A percentile compares a stretch with the other conserved stretches of the same genome.
These are phyloP conservation scores for Sporothrix dimorphospora DNA, from an alignment of 2,329 filamentous ascomycete species.

Conservation along the genomic window DNA sequence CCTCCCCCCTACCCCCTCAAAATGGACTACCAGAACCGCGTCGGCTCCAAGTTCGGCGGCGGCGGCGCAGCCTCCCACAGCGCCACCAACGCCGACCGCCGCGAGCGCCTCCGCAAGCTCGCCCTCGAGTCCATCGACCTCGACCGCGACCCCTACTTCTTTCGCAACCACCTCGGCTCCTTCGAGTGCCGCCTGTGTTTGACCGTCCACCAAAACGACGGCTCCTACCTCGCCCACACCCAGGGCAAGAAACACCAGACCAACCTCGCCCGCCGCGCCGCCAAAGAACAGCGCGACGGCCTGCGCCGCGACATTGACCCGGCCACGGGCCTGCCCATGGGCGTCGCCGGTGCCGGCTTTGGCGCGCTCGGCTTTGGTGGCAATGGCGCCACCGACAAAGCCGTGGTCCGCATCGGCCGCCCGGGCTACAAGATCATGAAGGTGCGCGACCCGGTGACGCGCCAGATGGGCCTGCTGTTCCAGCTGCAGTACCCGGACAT, in stretches of 20 bases:
- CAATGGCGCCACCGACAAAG: conserved; percentile 61
- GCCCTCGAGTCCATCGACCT: conserved; percentile 98
- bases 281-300: conserved; percentile 92
- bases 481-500: conserved; percentile 96
- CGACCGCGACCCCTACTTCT: conserved; percentile 99
- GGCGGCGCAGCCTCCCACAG: conserved; percentile 93
- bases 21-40: conserved; percentile 86
- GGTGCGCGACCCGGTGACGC: conserved; percentile 82
- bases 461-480: conserved; percentile 90
- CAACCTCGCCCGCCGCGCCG: conserved; percentile 91
- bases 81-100: conserved; percentile 93
- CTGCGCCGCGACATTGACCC: conserved; percentile 69
- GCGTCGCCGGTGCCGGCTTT: conserved; percentile 73
- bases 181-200: conserved; percentile 97
- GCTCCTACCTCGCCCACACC: conserved; percentile 96
- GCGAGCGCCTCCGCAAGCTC: conserved; percentile 95
- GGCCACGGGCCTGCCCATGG: conserved; percentile 70
- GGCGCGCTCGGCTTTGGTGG: conserved; percentile 56
- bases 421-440: conserved; percentile 99
- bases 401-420: conserved; percentile 90
- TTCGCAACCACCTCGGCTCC: conserved; percentile 98
- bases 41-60: conserved; percentile 96
- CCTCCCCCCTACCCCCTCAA: background rate
- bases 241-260: conserved; percentile 99
- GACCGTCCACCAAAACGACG: conserved; percentile 98